A percentile compares a stretch with the other conserved stretches of the same genome.
These are phyloP conservation scores for Talinum fruticosum DNA, from an alignment of 148 eudicot species.

Conservation along the genomic window DNA sequence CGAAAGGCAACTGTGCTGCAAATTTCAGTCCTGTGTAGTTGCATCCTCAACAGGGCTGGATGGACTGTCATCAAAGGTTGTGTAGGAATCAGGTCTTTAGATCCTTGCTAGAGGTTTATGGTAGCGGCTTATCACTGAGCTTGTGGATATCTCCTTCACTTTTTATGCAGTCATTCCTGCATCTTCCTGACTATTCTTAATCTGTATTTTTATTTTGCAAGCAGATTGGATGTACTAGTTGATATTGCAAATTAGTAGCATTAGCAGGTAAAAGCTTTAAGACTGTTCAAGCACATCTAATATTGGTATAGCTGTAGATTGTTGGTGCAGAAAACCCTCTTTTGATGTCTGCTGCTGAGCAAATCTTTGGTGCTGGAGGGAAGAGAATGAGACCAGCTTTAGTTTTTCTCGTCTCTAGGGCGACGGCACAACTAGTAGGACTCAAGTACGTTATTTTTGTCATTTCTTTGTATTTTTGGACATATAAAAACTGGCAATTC, in stretches of 20 bases:
- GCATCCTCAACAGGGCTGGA: background rate
- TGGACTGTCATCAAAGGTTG: background rate
- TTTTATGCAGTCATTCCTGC: background rate
- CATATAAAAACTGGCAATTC: background rate
- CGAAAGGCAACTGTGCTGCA: background rate
- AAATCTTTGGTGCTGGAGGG: constrained; percentile 93
- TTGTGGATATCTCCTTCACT: background rate
- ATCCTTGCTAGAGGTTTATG: background rate
- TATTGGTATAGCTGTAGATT: constrained; percentile 46
- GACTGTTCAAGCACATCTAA: constrained; percentile 23
- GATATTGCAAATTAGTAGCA: background rate
- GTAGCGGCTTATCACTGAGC: background rate
- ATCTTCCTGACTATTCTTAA: background rate
- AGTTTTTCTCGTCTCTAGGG: constrained; percentile 83
- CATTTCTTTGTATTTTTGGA: constrained; percentile 10
- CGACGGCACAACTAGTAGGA: constrained; percentile 76
- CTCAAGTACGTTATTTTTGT: constrained; percentile 45
- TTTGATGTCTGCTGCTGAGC: constrained; percentile 93
- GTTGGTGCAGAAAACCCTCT: constrained; percentile 97
- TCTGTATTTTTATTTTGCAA: background rate
- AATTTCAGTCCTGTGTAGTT: background rate
- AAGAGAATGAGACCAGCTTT: constrained; percentile 97
- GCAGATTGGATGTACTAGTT: background rate
- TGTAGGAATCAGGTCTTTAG: background rate
- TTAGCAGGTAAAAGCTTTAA: background rate